phyloP scores from a whole-genome alignment of 768 basidiomycete species.

The Amanita rubescens region DNA sequence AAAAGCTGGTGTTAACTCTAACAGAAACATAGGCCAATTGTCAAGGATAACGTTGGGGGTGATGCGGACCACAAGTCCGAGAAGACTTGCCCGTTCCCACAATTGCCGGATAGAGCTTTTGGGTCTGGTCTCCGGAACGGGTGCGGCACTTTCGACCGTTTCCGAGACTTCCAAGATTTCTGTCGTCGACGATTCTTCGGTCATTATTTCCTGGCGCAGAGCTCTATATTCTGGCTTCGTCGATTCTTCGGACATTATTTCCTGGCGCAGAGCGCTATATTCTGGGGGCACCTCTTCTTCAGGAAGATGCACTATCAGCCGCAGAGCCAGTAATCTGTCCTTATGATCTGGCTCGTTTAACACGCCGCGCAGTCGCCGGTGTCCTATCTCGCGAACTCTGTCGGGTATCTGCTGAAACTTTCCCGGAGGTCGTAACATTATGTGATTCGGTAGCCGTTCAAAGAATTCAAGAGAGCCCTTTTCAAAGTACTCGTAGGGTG shows the following conservation, averaged over 20 bases:
- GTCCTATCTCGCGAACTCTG: not conserved
- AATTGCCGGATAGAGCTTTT: not conserved
- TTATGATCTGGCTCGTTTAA: not conserved
- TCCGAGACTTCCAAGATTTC: no score
- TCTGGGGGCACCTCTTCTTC: not conserved
- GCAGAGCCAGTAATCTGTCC: not conserved
- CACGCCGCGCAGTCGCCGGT: not conserved
- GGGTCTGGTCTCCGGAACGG: no score
- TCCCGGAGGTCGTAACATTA: not conserved
- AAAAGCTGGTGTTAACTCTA: not conserved
- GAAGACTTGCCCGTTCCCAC: not conserved
- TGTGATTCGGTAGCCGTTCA: not conserved
- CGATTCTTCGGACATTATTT: not conserved
- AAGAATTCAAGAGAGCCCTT: not conserved
- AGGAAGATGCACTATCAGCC: not conserved
- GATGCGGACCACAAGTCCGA: not conserved
- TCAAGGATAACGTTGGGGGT: not conserved
- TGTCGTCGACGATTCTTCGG: not conserved
- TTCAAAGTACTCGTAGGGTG: not conserved
- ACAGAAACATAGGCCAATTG: not conserved
- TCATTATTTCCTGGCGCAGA: not conserved
- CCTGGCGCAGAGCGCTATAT: not conserved
- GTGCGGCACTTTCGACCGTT: no score
- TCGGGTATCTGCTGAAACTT: not conserved
- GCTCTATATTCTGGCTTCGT: not conserved